phyloP scores from a whole-genome alignment of 495 filamentous ascomycete genomes.

The Physcia stellaris region DNA sequence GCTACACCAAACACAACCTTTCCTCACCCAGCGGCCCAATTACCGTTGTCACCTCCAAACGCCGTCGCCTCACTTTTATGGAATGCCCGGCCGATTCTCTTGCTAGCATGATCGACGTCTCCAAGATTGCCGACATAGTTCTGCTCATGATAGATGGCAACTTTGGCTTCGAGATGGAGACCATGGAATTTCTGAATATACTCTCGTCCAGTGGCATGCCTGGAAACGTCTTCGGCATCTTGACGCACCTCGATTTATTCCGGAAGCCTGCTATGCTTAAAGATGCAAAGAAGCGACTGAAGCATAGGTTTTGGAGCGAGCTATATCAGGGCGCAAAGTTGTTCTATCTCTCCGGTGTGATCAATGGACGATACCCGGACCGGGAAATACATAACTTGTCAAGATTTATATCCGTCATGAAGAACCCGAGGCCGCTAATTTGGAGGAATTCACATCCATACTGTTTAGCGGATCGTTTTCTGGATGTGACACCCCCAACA shows the following conservation, averaged over 20 bases:
- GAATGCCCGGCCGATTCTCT: constrained; percentile 91
- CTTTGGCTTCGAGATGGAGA: constrained; percentile 99
- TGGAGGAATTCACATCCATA: constrained; percentile 97
- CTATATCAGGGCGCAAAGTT: constrained; percentile 92
- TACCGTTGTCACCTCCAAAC: constrained; percentile 89
- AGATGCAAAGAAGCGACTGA: constrained; percentile 86
- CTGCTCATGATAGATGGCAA: constrained; percentile 96
- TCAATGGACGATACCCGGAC: constrained; percentile 93
- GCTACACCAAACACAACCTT: constrained; percentile 92
- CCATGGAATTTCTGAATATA: constrained; percentile 96
- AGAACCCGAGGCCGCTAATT: constrained; percentile 88
- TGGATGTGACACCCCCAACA: constrained; percentile 87
- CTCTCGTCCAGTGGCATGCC: constrained; percentile 87
- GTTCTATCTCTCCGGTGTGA: constrained; percentile 88
- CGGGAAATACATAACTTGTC: constrained; percentile 92
- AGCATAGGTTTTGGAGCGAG: constrained; percentile 92
- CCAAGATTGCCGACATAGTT: constrained; percentile 94
- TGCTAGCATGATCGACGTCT: constrained; percentile 86
- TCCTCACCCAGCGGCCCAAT: constrained; percentile 80
- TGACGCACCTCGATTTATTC: constrained; percentile 93
- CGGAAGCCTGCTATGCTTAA: constrained; percentile 78
- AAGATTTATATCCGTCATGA: constrained; percentile 94
- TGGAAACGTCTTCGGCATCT: constrained; percentile 91
- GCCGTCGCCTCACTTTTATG: constrained; percentile 81
- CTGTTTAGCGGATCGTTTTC: constrained; percentile 79